Base-by-base conservation (phyloP, 2,329 filamentous ascomycete genomes). In the Penicillium sp. region DNA sequence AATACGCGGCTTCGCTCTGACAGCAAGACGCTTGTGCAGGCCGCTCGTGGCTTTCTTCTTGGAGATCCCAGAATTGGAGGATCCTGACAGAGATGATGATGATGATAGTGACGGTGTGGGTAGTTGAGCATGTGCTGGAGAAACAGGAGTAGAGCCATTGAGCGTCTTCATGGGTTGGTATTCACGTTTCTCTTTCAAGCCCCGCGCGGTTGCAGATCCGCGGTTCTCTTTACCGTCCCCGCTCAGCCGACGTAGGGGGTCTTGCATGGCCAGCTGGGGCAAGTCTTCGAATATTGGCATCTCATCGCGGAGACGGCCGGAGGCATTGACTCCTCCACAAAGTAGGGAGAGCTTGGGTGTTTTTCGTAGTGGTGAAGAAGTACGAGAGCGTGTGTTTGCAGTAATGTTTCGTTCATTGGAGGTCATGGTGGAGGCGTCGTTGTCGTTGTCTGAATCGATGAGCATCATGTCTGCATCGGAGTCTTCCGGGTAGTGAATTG, bases 351-450 rank as follows among this genome's bases (percentile, higher is more conserved):
- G 68, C 58, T 73, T 75, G 0, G 73, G 72, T 1, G 73, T 72
- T 62, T 77, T 77, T 9, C 71, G 61, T 19, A 65, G 65, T 13
- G 67, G 70, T 10, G 67, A 68, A 39, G 62, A 62, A 4, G 55
- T 54, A n/a, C 64, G 61, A 13, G 62, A 53, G 33, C 44, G 46
- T 39, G 56, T 55, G 45, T 77, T 77, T 13, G 74, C 75, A 10
- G 69, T 69, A 53, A 79, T 76, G 46, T 78, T 79, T 54, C 70
- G 68, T 44, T 77, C 74, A 4, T 76, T 78, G 5, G 70, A 65
- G 13, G 67, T 74, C 67, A 72, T 67, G 31, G 29, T 15, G 2
- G 40, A n/a, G n/a, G 59, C 58, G 23, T 70, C 65, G 10, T 55
- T 52, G 9, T 70, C 64, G n/a, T 69, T 65, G 21, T 71, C 68